Conservation (phyloP, 2,329 filamentous ascomycete genomes). For the Pseudogymnoascus sp. region DNA sequence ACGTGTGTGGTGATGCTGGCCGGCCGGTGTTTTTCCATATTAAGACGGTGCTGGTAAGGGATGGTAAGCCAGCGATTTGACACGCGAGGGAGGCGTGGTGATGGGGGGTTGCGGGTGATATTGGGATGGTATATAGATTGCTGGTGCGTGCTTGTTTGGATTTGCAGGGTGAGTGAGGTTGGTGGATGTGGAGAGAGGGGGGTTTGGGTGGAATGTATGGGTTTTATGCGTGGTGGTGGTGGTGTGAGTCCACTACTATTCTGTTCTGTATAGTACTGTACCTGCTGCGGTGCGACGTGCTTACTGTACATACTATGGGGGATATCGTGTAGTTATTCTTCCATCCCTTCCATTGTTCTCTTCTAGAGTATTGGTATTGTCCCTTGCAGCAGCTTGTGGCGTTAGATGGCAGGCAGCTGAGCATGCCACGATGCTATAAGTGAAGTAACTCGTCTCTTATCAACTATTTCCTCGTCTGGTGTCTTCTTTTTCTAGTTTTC, state of each 20-base stretch:
- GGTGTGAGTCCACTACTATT: background rate
- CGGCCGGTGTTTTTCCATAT: background rate
- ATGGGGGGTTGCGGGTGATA: background rate
- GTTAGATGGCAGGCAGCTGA: background rate
- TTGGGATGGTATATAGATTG: background rate
- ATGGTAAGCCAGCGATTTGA: background rate
- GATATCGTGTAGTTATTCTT: background rate
- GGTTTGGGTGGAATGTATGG: background rate
- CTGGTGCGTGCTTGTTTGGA: background rate
- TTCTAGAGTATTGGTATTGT: background rate
- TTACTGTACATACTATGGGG: background rate
- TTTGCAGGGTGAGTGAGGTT: background rate
- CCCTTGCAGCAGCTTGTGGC: background rate
- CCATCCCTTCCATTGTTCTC: background rate
- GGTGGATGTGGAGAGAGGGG: background rate
- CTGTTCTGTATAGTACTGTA: background rate
- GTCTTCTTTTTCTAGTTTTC: background rate
- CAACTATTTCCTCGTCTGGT: background rate
- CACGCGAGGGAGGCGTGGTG: background rate
- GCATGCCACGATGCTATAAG: background rate
- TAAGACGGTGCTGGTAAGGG: background rate
- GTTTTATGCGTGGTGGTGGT: background rate
- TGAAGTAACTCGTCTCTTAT: background rate
- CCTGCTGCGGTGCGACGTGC: background rate
- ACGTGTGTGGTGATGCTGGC: background rate